Percentiles rank a stretch among this genome's conserved stretches.
phyloP scores from a whole-genome alignment of 192 early-diverging fungal genomes.

The Thoreauomyces humboldtii region DNA sequence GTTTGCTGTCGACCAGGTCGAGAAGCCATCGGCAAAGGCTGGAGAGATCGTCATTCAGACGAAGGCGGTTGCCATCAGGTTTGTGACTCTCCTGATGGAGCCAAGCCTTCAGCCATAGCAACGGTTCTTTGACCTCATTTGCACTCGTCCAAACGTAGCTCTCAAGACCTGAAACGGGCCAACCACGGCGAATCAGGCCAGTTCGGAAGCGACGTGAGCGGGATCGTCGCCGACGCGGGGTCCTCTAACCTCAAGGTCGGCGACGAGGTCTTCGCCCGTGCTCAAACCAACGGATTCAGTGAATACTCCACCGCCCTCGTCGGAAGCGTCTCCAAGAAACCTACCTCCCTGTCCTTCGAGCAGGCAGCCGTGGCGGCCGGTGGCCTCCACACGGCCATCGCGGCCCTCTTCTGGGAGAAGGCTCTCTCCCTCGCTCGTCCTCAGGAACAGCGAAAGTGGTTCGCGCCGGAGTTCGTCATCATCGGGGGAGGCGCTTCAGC shows the following conservation, averaged over 20 bases:
- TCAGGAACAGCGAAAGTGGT: conserved; percentile 5
- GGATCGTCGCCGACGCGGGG: conserved; percentile 6
- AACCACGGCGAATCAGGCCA: conserved; percentile 8
- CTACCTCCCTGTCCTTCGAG: conserved; percentile 19
- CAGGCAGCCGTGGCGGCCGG: conserved; percentile 12
- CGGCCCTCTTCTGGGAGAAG: conserved; percentile 5
- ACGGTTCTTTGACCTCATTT: neutral
- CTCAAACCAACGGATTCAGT: neutral
- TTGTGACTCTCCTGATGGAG: neutral
- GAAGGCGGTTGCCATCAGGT: conserved; percentile 20
- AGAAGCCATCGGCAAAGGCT: neutral
- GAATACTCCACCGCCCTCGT: conserved; percentile 15
- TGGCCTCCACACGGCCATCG: conserved; percentile 12
- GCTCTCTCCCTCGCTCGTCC: conserved; percentile 18
- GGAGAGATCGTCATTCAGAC: conserved; percentile 16
- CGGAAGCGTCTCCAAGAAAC: neutral
- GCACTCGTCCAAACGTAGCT: neutral
- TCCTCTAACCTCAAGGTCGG: conserved; percentile 9
- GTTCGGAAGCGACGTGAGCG: conserved; percentile 24
- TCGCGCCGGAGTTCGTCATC: conserved; percentile 24
- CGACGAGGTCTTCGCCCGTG: conserved; percentile 18
- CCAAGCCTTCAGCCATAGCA: neutral
- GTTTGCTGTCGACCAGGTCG: conserved; percentile 3
- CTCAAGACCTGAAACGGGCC: conserved; percentile 17
- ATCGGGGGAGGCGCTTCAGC: conserved; percentile 23